phyloP scores from a whole-genome alignment of 306 rosid species.

The Medicago arabica region DNA sequence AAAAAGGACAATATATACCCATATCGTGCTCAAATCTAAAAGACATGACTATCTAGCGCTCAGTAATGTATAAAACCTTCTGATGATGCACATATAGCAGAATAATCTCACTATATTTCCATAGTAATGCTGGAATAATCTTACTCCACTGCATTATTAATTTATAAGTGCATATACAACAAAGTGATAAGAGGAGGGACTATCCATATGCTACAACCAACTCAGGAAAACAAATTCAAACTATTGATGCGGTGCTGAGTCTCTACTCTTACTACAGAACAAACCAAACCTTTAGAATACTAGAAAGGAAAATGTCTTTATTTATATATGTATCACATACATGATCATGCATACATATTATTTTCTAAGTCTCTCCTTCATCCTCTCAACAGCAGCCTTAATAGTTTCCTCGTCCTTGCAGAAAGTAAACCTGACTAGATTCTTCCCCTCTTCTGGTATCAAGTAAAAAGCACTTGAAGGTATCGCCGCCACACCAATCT shows the following conservation, averaged over 20 bases:
- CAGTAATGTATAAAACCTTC: too few species aligned
- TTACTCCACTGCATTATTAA: neutral
- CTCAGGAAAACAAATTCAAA: neutral
- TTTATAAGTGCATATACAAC: neutral
- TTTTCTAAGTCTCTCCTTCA: conserved; percentile 73
- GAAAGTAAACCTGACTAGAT: conserved; percentile 82
- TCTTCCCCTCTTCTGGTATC: conserved; percentile 87
- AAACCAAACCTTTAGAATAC: conserved; percentile 17
- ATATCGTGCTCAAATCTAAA: too few species aligned
- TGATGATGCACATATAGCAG: too few species aligned
- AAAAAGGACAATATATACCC: too few species aligned
- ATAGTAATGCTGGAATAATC: neutral
- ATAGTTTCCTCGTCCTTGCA: conserved; percentile 89
- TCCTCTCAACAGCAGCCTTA: conserved; percentile 71
- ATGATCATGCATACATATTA: conserved; percentile 43
- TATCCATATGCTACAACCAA: neutral
- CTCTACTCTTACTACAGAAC: neutral
- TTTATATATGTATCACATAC: conserved; percentile 36
- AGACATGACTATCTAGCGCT: too few species aligned
- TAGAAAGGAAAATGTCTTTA: conserved; percentile 57
- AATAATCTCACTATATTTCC: too few species aligned
- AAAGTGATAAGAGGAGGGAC: neutral
- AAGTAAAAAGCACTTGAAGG: conserved; percentile 84
- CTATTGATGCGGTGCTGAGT: neutral
- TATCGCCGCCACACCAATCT: conserved; percentile 88